phyloP scores from a whole-genome alignment of 805 yeast genomes.

The Candida germanica region DNA sequence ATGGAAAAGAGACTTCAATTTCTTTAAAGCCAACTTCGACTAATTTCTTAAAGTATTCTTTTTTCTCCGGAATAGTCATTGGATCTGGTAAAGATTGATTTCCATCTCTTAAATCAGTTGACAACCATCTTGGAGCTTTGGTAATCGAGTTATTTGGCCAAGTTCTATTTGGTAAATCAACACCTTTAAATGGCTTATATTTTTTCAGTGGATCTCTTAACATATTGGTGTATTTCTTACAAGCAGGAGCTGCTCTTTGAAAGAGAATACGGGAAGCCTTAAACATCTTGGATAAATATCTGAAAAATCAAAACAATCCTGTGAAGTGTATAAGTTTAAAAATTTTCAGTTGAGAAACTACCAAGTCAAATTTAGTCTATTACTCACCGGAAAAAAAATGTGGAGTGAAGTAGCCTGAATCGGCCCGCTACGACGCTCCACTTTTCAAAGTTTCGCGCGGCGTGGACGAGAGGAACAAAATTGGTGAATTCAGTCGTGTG shows the following conservation, averaged over 20 bases:
- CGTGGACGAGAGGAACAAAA: conserved; percentile 2
- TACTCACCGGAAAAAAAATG: conserved; percentile 7
- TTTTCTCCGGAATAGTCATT: conserved; percentile 71
- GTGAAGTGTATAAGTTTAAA: not conserved
- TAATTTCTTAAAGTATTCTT: conserved; percentile 69
- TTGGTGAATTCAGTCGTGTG: too few relatives aligned
- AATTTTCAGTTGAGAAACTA: not conserved
- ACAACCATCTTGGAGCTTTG: conserved; percentile 77
- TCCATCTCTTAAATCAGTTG: conserved; percentile 79
- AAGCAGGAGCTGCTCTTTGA: conserved; percentile 12
- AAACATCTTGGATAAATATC: conserved; percentile 9
- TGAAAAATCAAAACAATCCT: not conserved
- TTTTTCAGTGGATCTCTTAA: conserved; percentile 66
- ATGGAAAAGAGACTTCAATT: conserved; percentile 77
- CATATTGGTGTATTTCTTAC: conserved; percentile 37
- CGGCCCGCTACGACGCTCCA: too few relatives aligned
- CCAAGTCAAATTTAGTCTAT: conserved; percentile 3
- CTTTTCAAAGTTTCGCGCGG: too few relatives aligned
- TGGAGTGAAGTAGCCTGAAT: conserved; percentile 1
- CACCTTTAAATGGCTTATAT: conserved; percentile 54
- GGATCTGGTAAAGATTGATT: conserved; percentile 83
- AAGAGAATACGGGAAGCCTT: conserved; percentile 11
- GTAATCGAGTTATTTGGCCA: conserved; percentile 70
- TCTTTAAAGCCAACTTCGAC: conserved; percentile 75
- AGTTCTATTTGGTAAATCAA: conserved; percentile 57